Evolutionary conservation across 768 basidiomycete genomes (phyloP), one percentile per base, ranked within the genome.

Genomic region (Termitomyces sp.): DNA sequence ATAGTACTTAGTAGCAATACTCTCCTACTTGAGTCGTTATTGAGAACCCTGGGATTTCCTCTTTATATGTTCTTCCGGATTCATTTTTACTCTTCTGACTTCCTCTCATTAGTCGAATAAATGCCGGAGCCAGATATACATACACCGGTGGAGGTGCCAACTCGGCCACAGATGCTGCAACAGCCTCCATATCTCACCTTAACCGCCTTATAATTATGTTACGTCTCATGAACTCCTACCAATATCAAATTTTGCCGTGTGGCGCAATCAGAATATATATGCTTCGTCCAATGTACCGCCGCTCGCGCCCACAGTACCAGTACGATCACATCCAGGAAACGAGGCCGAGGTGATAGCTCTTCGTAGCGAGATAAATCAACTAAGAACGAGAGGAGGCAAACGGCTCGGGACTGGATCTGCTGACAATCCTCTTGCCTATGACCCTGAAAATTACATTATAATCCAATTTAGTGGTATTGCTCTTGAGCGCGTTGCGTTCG

Each of bases 401-500:
- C 57, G 38, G 36, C 18, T 39, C 7, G 45, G 28, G 9, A n/a
- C n/a, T 11, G 35, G 45, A 24, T 44, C 53, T 11, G 59, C 54
- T 24, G 46, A 57, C 18, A n/a, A 55, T 32, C 54, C 40, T 48
- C 60, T 46, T 20, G 44, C 60, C 12, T 51, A 61, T 40, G 39
- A 33, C 51, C 44, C 44, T 16, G 28, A 4, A 28, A 28, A 28
- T 28, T 28, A 4, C 28, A 28, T 28, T 2, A 28, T 28, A 2
- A 28, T 28, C 4, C 28, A 28, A 28, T 28, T 4, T 28, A 28
- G 2, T 28, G 28, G 4, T 28, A 28, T 28, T 28, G 28, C 28
- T 28, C 28, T 28, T 28, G 28, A 28, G 2, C 28, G 28, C 28
- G 2, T 24, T 24, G 22, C 7, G 46, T 6, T 18, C 18, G 42